Evolutionary conservation across 306 rosid species (phyloP), one percentile per base, ranked within the genome.

Genomic region (Clitoria ternatea): DNA sequence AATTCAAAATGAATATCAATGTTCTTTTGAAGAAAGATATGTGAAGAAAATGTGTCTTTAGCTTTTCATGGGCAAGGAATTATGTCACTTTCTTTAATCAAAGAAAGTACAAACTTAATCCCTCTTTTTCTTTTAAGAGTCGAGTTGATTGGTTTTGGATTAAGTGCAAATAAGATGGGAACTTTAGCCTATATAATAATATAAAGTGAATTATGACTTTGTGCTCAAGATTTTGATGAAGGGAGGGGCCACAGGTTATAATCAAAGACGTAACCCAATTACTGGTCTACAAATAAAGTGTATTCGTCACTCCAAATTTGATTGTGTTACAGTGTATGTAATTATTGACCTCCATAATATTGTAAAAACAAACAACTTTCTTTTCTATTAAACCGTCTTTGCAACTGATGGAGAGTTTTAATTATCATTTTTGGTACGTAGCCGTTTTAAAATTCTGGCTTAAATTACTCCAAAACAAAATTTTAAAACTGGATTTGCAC

Each of bases 191-290:
- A 39, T 69, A 64, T 53, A 61, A 70, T 74, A 70, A 12, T 76
- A 62, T 77, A 75, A 70, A 69, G 80, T 50, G 70, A 67, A 61
- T 49, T 75, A 60, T 64, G 77, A 81, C 70, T 75, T 77, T 76
- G 30, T 35, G 61, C 61, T 79, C 18, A 39, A 75, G 44, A 52
- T 52, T 79, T 64, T 40, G 73, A 66, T 36, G 39, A 66, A 7
- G 4, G 2, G 30, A 76, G 87, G 82, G 83, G 13, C 83, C 79
- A 66, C 73, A 66, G 52, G 82, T 78, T 75, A 70, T 75, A 65
- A 77, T 79, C 78, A 60, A 55, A 74, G 83, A 83, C 79, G 85
- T 67, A 79, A 82, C 84, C 84, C 85, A 87, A 82, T 85, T 77
- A 56, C 49, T 40, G 45, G 60, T 70, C 24, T 59, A 65, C 57